These are phyloP conservation scores for Venturia effusa DNA, from an alignment of 2,329 filamentous ascomycete genomes.

Conservation along the genomic window DNA sequence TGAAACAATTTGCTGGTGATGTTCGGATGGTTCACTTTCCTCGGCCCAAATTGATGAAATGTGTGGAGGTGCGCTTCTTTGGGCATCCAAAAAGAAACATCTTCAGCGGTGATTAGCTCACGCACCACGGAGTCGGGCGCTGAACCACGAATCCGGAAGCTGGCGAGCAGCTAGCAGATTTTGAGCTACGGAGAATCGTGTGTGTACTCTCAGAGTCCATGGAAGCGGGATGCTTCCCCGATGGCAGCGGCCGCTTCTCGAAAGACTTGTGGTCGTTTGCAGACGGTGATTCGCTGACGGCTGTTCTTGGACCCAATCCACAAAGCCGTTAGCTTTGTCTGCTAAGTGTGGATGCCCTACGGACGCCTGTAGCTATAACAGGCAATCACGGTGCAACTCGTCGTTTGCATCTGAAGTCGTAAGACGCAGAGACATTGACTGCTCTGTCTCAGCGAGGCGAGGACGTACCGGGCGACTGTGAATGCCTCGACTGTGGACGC, in stretches of 20 bases:
- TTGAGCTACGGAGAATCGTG: not conserved
- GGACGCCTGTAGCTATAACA: not conserved
- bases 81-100: not conserved
- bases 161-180: conserved; percentile 1
- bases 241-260: conserved; percentile 2
- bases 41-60: not conserved
- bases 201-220: no score
- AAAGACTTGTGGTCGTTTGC: not conserved
- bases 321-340: not conserved
- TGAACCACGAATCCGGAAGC: conserved; percentile 5
- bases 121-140: conserved; percentile 1
- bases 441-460: not conserved
- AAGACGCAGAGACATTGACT: not conserved
- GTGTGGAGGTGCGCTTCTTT: not conserved
- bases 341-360: not conserved
- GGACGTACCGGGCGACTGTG: not conserved
- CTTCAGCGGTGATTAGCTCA: conserved; percentile 1
- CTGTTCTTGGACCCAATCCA: not conserved
- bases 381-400: conserved; percentile 6
- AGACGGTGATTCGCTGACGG: not conserved
- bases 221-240: conserved; percentile 7
- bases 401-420: conserved; percentile 1
- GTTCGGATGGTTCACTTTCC: not conserved
- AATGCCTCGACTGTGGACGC: not conserved
- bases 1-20: not conserved